Evolutionary conservation across 2,329 filamentous ascomycete genomes (phyloP), one percentile per base, ranked within the genome.

Genomic region (Metarhizium robertsii): DNA sequence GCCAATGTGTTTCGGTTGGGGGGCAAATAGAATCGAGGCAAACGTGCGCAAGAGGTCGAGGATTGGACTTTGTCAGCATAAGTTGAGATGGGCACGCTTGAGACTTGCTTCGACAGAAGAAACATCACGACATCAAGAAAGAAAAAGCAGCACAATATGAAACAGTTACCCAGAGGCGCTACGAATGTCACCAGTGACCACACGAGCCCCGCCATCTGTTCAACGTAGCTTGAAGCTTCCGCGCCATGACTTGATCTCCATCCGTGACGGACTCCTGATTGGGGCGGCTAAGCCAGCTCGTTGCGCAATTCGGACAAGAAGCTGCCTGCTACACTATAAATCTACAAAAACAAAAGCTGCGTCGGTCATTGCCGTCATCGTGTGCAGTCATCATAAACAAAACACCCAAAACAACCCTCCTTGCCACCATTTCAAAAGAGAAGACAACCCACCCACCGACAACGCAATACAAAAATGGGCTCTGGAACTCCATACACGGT

Each of bases 401-500:
- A 25, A 25, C 25, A 25, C 25, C 25, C 25, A 25, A 25, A 25
- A 25, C 3, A 25, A 25, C 25, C 3, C 25, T 25, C 25, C 25
- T 25, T 25, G 25, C 25, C 25, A 25, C 25, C 25, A 25, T 25
- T 25, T 4, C 25, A 25, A 25, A 25, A 1, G 25, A 25, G 25
- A 25, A 25, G 25, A 25, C 25, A 25, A 25, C 38, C 2, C 38
- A 40, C 38, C 32, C 32, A 11, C 10, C 32, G 38, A 11, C 38
- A 40, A 40, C 38, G 14, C 38, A 40, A 5, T 16, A 16, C 14
- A 40, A 16, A 58, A 11, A 76, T 76, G 74, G 66, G 75, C 6
- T 61, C 59, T 56, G 63, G 53, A 57, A 64, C 62, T 64, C 75
- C 79, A 4, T 77, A 73, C 61, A 78, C 74, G 48, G 57, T 81